A percentile compares a stretch with the other conserved stretches of the same genome.
phyloP scores from a whole-genome alignment of 345 rosid species.

The Ceriops tagal region DNA sequence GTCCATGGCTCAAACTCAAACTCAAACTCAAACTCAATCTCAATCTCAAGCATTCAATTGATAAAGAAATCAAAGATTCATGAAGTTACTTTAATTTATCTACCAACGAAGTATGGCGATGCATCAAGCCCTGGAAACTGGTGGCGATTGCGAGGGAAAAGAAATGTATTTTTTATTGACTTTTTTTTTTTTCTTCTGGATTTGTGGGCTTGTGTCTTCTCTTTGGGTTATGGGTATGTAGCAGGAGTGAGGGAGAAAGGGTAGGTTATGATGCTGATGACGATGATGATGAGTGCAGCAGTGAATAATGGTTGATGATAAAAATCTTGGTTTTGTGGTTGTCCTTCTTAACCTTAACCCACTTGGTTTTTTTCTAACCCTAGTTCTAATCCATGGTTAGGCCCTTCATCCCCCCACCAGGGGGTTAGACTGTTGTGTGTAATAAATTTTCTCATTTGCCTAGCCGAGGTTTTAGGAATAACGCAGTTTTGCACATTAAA shows the following conservation, averaged over 20 bases:
- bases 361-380: slow-evolving; percentile 24
- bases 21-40: neutral
- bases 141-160: neutral
- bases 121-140: neutral
- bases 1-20: slow-evolving; percentile 31
- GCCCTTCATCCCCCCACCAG: slow-evolving; percentile 2
- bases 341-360: slow-evolving; percentile 29
- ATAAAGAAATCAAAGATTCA: neutral
- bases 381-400: slow-evolving; percentile 27
- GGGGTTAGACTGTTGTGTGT: slow-evolving; percentile 14
- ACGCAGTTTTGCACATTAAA: neutral
- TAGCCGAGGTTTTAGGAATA: neutral
- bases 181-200: neutral
- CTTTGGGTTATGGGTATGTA: neutral
- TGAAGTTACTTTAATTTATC: neutral
- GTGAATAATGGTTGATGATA: slow-evolving; percentile 12
- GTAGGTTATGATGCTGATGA: slow-evolving; percentile 6
- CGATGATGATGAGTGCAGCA: neutral
- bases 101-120: too few species aligned
- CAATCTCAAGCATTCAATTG: neutral
- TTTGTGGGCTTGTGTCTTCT: neutral
- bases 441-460: slow-evolving; percentile 15
- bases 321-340: slow-evolving; percentile 28
- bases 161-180: neutral
- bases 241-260: neutral